phyloP scores from a whole-genome alignment of 2,329 filamentous ascomycete genomes.

The Calonectria pteridis region DNA sequence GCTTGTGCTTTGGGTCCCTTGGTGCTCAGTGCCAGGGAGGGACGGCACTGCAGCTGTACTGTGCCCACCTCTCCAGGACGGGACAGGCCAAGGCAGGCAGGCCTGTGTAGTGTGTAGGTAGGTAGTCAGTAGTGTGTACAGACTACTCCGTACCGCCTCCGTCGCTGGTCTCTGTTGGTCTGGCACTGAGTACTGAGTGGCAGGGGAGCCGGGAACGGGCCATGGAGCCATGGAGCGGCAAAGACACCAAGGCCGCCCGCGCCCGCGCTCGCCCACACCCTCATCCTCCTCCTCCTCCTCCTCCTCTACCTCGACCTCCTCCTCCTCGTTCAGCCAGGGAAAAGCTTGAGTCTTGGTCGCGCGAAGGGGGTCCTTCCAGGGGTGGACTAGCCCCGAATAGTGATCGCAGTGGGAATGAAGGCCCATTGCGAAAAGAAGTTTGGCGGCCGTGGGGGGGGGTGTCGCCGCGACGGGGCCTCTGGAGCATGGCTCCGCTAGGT shows the following conservation, averaged over 20 bases:
- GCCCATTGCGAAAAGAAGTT: conserved; percentile 45
- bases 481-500: conserved; percentile 31
- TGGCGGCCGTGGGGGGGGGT: conserved; percentile 43
- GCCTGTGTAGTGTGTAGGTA: neutral
- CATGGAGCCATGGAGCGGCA: neutral
- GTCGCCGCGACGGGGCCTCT: conserved; percentile 36
- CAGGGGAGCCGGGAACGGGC: conserved; percentile 12
- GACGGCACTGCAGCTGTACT: conserved; percentile 24
- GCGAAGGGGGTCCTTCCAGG: conserved; percentile 33
- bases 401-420: conserved; percentile 46
- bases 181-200: conserved; percentile 4
- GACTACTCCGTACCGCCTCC: neutral
- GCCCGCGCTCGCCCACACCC: neutral
- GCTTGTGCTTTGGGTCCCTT: conserved; percentile 16
- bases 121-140: neutral
- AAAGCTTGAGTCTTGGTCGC: conserved; percentile 41
- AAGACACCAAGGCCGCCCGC: conserved; percentile 2
- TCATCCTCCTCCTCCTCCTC: neutral
- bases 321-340: conserved; percentile 22
- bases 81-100: conserved; percentile 9
- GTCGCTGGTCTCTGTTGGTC: neutral
- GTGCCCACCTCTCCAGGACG: conserved; percentile 13
- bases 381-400: conserved; percentile 39
- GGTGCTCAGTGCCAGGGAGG: conserved; percentile 4
- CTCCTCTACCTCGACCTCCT: neutral